These are phyloP conservation scores for Jaenimonas drosophilae DNA, from an alignment of 208 protist species.

Conservation along the genomic window DNA sequence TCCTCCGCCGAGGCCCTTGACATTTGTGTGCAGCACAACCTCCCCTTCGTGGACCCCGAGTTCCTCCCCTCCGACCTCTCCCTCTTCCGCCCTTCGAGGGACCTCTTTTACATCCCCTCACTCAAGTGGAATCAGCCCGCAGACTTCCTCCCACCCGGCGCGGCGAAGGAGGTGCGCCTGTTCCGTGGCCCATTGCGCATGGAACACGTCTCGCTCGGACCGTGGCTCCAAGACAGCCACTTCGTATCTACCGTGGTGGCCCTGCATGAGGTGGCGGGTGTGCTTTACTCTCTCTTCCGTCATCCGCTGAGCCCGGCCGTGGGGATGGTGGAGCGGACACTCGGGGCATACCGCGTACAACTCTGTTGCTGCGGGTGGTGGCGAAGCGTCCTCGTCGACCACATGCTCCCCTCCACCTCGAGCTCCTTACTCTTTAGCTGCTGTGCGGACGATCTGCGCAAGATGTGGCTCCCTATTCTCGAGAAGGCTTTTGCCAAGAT, in stretches of 20 bases:
- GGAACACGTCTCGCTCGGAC: slow-evolving; percentile 18
- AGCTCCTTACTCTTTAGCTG: slow-evolving; percentile 6
- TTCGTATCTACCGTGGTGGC: slow-evolving; percentile 38
- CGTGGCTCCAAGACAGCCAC: slow-evolving; percentile 18
- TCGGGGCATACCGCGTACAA: slow-evolving; percentile 39
- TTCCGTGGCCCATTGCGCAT: slow-evolving; percentile 19
- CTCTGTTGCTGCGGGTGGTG: slow-evolving; percentile 43
- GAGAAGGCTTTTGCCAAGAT: slow-evolving; percentile 60
- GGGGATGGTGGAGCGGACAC: slow-evolving; percentile 16
- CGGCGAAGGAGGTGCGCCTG: slow-evolving; percentile 10
- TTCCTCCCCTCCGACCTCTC: slow-evolving; percentile 11
- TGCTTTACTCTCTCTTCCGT: slow-evolving; percentile 26
- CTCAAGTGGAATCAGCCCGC: slow-evolving; percentile 15
- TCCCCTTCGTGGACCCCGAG: slow-evolving; percentile 20
- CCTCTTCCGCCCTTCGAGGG: slow-evolving; percentile 7
- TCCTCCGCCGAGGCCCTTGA: too few species aligned
- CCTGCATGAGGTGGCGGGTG: slow-evolving; percentile 16
- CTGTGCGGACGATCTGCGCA: slow-evolving; percentile 13
- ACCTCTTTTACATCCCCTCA: slow-evolving; percentile 17
- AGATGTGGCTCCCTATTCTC: slow-evolving; percentile 41
- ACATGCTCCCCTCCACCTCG: slow-evolving; percentile 19
- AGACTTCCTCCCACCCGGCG: slow-evolving; percentile 9
- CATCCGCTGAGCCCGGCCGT: slow-evolving; percentile 17
- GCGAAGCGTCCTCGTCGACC: slow-evolving; percentile 32
- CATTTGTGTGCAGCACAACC: slow-evolving; percentile 6